phyloP scores from a whole-genome alignment of 1,284 basidiomycete species.

The Neotropicomus parvogracilis region DNA sequence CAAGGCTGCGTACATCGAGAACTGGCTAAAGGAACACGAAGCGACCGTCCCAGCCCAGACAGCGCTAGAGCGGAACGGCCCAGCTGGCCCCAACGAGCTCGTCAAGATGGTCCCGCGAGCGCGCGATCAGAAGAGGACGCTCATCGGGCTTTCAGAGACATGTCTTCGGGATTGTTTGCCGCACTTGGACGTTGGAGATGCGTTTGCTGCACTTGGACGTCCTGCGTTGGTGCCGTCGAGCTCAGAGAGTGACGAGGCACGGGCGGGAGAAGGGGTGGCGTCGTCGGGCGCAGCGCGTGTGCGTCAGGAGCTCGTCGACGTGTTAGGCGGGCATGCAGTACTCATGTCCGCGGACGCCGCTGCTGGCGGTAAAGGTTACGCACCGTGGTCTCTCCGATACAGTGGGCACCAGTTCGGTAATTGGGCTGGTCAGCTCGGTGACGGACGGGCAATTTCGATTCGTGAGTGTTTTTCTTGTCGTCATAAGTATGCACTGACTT shows the following conservation, averaged over 20 bases:
- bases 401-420: conserved; percentile 89
- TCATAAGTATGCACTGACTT: neutral
- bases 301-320: conserved; percentile 71
- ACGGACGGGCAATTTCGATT: conserved; percentile 90
- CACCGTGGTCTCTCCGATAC: conserved; percentile 87
- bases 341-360: conserved; percentile 51
- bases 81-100: conserved; percentile 19
- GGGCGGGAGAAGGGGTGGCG: conserved; percentile 19
- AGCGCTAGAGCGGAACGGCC: neutral
- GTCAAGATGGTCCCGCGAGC: conserved; percentile 49
- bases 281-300: conserved; percentile 40
- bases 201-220: conserved; percentile 57
- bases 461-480: conserved; percentile 41
- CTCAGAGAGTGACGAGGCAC: conserved; percentile 24
- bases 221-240: conserved; percentile 44
- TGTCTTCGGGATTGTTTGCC: conserved; percentile 78
- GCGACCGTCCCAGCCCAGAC: conserved; percentile 38
- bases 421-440: conserved; percentile 97
- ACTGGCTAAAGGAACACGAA: conserved; percentile 66
- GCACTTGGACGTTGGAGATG: conserved; percentile 83
- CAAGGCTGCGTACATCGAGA: conserved; percentile 63
- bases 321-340: conserved; percentile 76
- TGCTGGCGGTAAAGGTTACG: conserved; percentile 51
- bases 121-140: conserved; percentile 56
- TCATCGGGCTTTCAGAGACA: conserved; percentile 69